Conservation (phyloP, 306 rosid species). For the Herpetospermum pedunculosum region DNA sequence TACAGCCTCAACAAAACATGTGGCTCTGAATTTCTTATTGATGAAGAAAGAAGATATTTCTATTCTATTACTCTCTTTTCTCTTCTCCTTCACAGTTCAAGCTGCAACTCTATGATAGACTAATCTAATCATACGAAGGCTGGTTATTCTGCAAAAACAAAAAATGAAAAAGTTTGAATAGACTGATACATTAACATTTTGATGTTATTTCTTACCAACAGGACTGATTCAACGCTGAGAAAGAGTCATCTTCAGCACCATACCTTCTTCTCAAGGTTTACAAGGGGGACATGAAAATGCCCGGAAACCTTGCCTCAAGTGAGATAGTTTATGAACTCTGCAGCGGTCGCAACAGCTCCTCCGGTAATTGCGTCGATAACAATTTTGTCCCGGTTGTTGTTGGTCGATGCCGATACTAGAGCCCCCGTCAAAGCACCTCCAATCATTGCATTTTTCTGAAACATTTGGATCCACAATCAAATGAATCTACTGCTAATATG, state of each 20-base stretch:
- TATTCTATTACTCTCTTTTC: not conserved
- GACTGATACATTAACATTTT: not conserved
- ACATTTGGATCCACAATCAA: not conserved
- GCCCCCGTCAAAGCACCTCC: constrained; percentile 92
- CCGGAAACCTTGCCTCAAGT: constrained; percentile 23
- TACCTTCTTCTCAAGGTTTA: not conserved
- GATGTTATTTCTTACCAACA: not conserved
- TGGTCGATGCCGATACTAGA: constrained; percentile 40
- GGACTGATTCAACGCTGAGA: not conserved
- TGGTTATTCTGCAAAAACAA: not conserved
- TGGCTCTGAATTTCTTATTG: not conserved
- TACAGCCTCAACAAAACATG: not conserved
- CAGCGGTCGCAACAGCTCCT: constrained; percentile 88
- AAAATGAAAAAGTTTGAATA: not conserved
- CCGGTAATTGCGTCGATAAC: constrained; percentile 69
- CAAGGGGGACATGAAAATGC: not conserved
- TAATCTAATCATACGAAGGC: not conserved
- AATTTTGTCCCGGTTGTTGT: constrained; percentile 33
- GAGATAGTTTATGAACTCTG: constrained; percentile 66
- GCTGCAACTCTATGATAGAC: not conserved
- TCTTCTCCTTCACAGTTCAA: not conserved
- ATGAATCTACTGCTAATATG: not conserved
- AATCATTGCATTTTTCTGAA: constrained; percentile 86
- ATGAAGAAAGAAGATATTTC: not conserved
- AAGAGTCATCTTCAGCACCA: not conserved